These are phyloP conservation scores for Olyra latifolia DNA, from an alignment of 176 grass and related monocot genomes.

Conservation along the genomic window DNA sequence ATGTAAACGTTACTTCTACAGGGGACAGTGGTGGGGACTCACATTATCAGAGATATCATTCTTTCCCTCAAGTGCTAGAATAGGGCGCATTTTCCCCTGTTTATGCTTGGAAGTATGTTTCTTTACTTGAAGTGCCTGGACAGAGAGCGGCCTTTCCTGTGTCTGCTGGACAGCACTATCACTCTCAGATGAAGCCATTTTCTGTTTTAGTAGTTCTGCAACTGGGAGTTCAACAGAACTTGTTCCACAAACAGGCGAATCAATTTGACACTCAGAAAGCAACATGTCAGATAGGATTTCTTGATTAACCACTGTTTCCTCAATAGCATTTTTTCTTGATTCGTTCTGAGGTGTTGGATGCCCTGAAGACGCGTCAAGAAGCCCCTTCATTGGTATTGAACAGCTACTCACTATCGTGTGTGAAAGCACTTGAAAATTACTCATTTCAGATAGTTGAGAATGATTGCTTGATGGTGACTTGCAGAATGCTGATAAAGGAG, in stretches of 20 bases:
- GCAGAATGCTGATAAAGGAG: slow-evolving; percentile 16
- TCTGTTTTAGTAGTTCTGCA: slow-evolving; percentile 25
- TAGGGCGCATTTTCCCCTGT: not conserved
- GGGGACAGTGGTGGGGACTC: slow-evolving; percentile 7
- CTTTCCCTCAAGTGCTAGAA: slow-evolving; percentile 29
- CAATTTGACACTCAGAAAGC: slow-evolving; percentile 28
- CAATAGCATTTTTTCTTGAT: slow-evolving; percentile 5
- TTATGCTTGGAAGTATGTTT: slow-evolving; percentile 15
- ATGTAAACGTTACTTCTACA: slow-evolving; percentile 1
- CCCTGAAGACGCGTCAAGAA: slow-evolving; percentile 23
- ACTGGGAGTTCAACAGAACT: slow-evolving; percentile 28
- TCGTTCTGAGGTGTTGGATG: slow-evolving; percentile 11
- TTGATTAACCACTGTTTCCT: slow-evolving; percentile 23
- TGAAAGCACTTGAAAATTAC: slow-evolving; percentile 26
- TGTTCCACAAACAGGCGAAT: slow-evolving; percentile 5
- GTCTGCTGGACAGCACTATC: slow-evolving; percentile 9
- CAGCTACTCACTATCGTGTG: not conserved
- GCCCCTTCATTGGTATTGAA: not conserved
- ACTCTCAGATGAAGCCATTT: slow-evolving; percentile 3
- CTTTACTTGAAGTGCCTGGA: slow-evolving; percentile 24
- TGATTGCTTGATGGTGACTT: slow-evolving; percentile 35
- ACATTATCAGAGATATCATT: slow-evolving; percentile 23
- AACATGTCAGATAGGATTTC: slow-evolving; percentile 21
- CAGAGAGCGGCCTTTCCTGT: not conserved
- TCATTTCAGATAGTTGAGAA: slow-evolving; percentile 4